Conservation (phyloP, 2,329 filamentous ascomycete species). For the Aspergillus ibericus region DNA sequence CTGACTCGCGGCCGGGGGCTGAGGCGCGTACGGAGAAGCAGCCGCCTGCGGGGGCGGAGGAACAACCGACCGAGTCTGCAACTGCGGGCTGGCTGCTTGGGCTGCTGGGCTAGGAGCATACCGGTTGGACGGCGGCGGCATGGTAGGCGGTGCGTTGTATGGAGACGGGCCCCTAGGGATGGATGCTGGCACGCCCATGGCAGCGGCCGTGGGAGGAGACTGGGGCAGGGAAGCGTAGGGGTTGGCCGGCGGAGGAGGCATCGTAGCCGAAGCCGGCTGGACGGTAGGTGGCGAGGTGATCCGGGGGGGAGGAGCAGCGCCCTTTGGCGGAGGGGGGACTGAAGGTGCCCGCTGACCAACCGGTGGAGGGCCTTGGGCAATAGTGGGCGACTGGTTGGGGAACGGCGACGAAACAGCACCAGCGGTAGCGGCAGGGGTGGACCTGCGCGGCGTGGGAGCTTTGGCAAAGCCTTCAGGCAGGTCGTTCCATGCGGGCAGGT, state of each 20-base stretch:
- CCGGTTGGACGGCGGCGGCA: slow-evolving; percentile 68
- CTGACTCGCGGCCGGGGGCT: slow-evolving; percentile 42
- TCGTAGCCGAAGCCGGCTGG: slow-evolving; percentile 58
- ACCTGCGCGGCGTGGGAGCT: slow-evolving; percentile 67
- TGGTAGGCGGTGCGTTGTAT: slow-evolving; percentile 76
- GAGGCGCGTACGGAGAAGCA: slow-evolving; percentile 61
- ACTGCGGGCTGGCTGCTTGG: slow-evolving; percentile 51
- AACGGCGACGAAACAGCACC: slow-evolving; percentile 75
- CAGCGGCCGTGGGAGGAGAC: slow-evolving; percentile 42
- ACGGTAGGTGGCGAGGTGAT: slow-evolving; percentile 68
- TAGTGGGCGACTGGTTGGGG: slow-evolving; percentile 59
- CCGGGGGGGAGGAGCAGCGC: slow-evolving; percentile 63
- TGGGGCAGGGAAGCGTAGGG: slow-evolving; percentile 41
- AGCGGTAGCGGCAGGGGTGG: slow-evolving; percentile 65
- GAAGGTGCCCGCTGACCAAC: slow-evolving; percentile 65
- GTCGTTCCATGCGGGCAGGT: slow-evolving; percentile 89
- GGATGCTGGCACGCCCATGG: slow-evolving; percentile 47
- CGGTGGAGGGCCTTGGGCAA: slow-evolving; percentile 47
- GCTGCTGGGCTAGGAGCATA: slow-evolving; percentile 69
- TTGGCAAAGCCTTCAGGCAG: slow-evolving; percentile 79
- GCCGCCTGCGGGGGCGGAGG: slow-evolving; percentile 48
- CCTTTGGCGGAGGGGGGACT: slow-evolving; percentile 82
- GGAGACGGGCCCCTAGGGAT: slow-evolving; percentile 76
- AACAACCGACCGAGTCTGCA: slow-evolving; percentile 49
- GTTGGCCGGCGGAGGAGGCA: slow-evolving; percentile 54